Evolutionary conservation across 1,139 yeast species (phyloP).

Genomic region (Trichomonascaceae sp.): DNA sequence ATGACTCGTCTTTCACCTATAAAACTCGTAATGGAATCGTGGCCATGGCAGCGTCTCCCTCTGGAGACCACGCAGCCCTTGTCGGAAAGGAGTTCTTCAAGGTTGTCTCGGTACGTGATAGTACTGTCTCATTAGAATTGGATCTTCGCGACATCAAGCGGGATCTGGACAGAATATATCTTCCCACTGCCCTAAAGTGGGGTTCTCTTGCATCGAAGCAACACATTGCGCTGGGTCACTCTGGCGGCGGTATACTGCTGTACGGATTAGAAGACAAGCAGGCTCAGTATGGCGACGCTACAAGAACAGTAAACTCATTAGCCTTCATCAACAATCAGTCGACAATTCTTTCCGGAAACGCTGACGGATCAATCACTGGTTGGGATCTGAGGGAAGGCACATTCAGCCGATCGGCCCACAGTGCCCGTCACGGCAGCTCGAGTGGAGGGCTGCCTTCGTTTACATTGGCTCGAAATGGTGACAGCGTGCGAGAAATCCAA

Average conservation of each 20-base stretch:
- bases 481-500: constrained; percentile 29
- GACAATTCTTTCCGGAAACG: constrained; percentile 69
- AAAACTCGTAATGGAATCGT: constrained; percentile 17
- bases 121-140: no score
- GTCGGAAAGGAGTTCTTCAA: constrained; percentile 20
- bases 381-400: constrained; percentile 69
- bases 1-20: constrained; percentile 5
- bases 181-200: constrained; percentile 28
- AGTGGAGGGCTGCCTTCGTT: no score
- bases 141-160: no score
- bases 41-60: constrained; percentile 20
- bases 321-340: constrained; percentile 52
- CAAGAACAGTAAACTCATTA: constrained; percentile 68
- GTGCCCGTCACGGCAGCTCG: no score
- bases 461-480: constrained; percentile 36
- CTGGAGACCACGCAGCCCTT: constrained; percentile 19
- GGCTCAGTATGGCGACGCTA: constrained; percentile 50
- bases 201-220: constrained; percentile 18
- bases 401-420: no score
- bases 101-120: constrained; percentile 8
- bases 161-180: constrained; percentile 19
- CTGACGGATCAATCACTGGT: constrained; percentile 74
- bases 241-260: constrained; percentile 29
- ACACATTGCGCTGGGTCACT: constrained; percentile 20
- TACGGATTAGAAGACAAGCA: constrained; percentile 32